Evolutionary conservation across 1,284 basidiomycete genomes (phyloP), one percentile per base, ranked within the genome.

Genomic region (Boletus sp.): DNA sequence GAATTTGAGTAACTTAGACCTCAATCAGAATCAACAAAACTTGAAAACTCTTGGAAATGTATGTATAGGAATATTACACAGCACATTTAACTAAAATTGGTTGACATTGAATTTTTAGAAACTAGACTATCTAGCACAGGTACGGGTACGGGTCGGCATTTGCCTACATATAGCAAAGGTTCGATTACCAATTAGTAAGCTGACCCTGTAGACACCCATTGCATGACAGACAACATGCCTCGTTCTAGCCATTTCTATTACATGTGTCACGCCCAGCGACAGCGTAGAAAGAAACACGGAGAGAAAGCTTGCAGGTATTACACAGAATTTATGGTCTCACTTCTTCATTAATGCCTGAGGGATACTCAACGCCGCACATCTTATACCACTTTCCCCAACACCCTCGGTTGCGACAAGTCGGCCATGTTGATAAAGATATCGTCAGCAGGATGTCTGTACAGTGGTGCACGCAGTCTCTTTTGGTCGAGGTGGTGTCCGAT

Each of bases 401-500:
- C 84, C 56, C 87, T 78, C 40, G 88, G 88, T 66, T 90, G 87
- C 54, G 76, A 74, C 35, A 90, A 70, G 61, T 89, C 86, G 29
- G 85, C 84, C 84, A 90, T 89, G 71, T 90, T 88, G 76, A 87
- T 86, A 68, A 88, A 88, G 71, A 88, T 88, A 62, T 89, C 86
- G 65, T 91, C 87, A 5, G 88, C 88, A 51, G 90, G 90, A 70
- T 93, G 90, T 59, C 92, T 85, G 81, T 95, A 95, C 43, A 96
- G 77, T 40, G 91, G 91, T 50, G 91, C 91, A 62, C 88, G 86
- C 64, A 95, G 81, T 60, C 92, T 81, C 80, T 93, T 94, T 81
- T 98, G 94, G 77, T 98, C 93, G 48, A 92, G 81, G 68, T 91
- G 90, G 73, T 92, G 90, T 34, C 91, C 91, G 58, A 94, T 93